Base-by-base conservation (phyloP, 352 stramenopile genomes). In the Phytophthora chlamydospora region DNA sequence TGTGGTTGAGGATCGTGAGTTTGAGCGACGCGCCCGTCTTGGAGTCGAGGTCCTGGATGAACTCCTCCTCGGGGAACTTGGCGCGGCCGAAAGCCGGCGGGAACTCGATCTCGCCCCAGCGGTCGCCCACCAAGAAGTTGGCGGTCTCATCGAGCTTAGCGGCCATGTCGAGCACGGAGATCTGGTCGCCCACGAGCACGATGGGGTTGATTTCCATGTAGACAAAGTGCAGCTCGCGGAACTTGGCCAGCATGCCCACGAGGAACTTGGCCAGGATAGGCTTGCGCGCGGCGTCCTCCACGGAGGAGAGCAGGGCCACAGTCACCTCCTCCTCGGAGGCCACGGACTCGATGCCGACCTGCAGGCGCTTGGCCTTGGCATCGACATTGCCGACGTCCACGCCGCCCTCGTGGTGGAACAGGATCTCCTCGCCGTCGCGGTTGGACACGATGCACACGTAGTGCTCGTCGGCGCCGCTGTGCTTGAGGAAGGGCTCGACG, bases 141-240 rank as follows among this genome's bases (percentile, higher is more conserved):
- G 96, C 96, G 2, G 96, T 98, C 71, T 99, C 96, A 65, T 99
- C 96, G 35, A 99, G 89, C 83, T 99, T 98, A 39, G 92, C 96
- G 14, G 96, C 96, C 80, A 99, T 95, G 73, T 99, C 96, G 3
- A 99, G 78, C 52, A 97, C 95, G 24, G 88, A 93, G 52, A 98
- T 96, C 67, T 91, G 84, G 68, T 97, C 80, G 12, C 80, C 85
- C 12, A 96, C 88, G 6, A 98, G 82, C 55, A 98, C 96, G 58
- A 99, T 94, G 17, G 96, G 96, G 78, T 99, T 99, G 72, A 99
- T 98, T 76, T 99, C 96, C 91, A 98, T 97, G 82, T 98, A 98
- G 19, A 96, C 90, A 75, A 99, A 99, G 80, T 99, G 97, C 39
- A 99, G 75, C 51, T 93, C 92, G 19, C 95, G 80, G 87, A 98